Base-by-base conservation (phyloP, 768 basidiomycete species). In the Boletellus sp. region DNA sequence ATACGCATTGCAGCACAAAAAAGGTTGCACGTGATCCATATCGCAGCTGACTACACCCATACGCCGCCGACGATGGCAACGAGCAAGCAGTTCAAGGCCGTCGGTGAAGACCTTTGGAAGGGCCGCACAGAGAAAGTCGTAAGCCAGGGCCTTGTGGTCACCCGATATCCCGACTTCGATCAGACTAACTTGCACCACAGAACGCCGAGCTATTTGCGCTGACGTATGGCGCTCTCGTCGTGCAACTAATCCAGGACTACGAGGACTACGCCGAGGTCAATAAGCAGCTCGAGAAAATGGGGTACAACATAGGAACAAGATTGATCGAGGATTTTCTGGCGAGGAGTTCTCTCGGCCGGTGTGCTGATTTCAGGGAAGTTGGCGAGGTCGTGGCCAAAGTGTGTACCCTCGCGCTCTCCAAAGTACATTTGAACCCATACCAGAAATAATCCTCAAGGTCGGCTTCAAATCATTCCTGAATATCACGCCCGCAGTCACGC, bases 231-330 rank as follows among this genome's bases (percentile, higher is more conserved):
- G 94, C 94, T 20, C 82, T 98, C 44, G 96, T 99, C 42, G 93
- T 98, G 31, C 96, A 99, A 72, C 80, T 99, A 53, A 94, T 98
- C 54, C 96, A 98, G 65, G 96, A 99, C 70, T 98, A 97, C 63
- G 96, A 99, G 63, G 94, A 99, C 74, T 98, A 96, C 65, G 79
- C 78, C 13, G 92, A 95, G 66, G 90, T 92, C 54, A 92, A 92
- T 70, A 94, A 91, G 68, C 94, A 99, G 67, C 84, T 99, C 3
- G 95, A 99, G 61, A 95, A 94, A 74, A 98, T 97, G 95, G 96
- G 96, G 4, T 97, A 96, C 70, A 96, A 94, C 65, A 98, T 99
- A 51, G 96, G 96, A 23, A 95, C 86, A 20, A 78, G 96, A 34
- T 72, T 99, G 47, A 96, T 99, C 50, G 96, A 99, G 65, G 96